Conservation (phyloP, 495 filamentous ascomycete species). For the Xylaria sp. region DNA sequence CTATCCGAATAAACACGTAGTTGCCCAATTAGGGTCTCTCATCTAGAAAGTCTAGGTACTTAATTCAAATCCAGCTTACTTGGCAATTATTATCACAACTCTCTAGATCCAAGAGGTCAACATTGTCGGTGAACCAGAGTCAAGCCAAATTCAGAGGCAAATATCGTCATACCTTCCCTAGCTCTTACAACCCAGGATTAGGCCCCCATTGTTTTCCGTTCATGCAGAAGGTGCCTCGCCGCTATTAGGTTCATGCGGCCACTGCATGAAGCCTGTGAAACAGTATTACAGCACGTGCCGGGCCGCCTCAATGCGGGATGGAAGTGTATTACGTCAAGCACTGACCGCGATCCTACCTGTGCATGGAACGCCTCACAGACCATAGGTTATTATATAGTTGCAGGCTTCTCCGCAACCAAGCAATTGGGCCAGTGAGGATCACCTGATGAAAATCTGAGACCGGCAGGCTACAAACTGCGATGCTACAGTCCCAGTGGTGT, state of each 20-base stretch:
- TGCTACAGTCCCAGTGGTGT: not conserved
- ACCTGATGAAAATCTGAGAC: not conserved
- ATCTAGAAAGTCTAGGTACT: not conserved
- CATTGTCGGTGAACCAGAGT: not conserved
- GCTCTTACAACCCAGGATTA: not conserved
- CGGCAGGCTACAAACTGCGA: not conserved
- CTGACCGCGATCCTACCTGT: not conserved
- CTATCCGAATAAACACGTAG: too few relatives aligned
- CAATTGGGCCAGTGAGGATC: not conserved
- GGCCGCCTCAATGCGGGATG: conserved; percentile 2
- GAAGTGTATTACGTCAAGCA: conserved; percentile 9
- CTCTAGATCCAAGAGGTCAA: not conserved
- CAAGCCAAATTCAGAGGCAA: not conserved
- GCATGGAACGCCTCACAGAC: not conserved
- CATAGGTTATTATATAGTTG: not conserved
- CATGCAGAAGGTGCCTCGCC: not conserved
- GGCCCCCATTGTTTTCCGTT: not conserved
- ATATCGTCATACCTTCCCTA: not conserved
- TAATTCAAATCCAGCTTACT: not conserved
- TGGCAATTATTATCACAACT: not conserved
- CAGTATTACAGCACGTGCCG: not conserved
- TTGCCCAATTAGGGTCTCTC: not conserved
- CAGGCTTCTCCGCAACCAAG: not conserved
- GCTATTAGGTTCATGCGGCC: not conserved
- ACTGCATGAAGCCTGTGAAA: conserved; percentile 3